Base-by-base conservation (phyloP, 352 stramenopile species). In the Phytophthora pseudosyringae region DNA sequence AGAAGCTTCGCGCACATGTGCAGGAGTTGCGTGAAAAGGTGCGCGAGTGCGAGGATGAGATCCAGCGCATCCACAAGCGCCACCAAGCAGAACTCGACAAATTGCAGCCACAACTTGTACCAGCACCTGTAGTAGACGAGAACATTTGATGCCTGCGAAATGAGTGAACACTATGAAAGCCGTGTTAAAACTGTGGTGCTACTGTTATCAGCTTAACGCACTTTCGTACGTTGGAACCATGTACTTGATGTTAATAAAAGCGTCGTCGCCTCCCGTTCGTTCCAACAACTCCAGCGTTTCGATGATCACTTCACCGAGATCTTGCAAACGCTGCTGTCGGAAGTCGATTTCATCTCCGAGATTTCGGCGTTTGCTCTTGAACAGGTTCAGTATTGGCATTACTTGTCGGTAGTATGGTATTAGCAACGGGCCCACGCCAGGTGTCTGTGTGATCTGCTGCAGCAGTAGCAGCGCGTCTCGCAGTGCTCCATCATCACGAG, bases 171-270 rank as follows among this genome's bases (percentile, higher is more conserved):
- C 16, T 65, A 65, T 56, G 38, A 59, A 67, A 25, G 6, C 26
- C 21, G 32, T 32, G 16, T 25, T 39, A 39, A 44, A n/a, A 43
- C 26, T 41, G 10, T 44, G 6, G n/a, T 46, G 18, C 38, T 58
- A 47, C 3, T 21, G 25, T 7, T 59, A 16, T 73, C 36, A 74
- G 25, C 45, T 51, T 36, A 70, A 26, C 32, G 60, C 66, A 33
- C 60, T 73, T 53, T 98, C 91, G 78, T 98, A 99, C 16, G 96
- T 97, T 18, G 96, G 96, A 7, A 99, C 87, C 77, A 99, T 95
- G 67, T 99, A 99, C 78, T 99, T 99, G 73, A 98, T 98, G 77
- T 98, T 98, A 29, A 97, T 83, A 65, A 90, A 97, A 8, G 93
- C 93, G 50, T 98, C 88, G 1, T 90, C 73, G 7, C 93, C 93